Conservation (phyloP, 2,329 filamentous ascomycete species). For the Hymenoscyphus albidus region DNA sequence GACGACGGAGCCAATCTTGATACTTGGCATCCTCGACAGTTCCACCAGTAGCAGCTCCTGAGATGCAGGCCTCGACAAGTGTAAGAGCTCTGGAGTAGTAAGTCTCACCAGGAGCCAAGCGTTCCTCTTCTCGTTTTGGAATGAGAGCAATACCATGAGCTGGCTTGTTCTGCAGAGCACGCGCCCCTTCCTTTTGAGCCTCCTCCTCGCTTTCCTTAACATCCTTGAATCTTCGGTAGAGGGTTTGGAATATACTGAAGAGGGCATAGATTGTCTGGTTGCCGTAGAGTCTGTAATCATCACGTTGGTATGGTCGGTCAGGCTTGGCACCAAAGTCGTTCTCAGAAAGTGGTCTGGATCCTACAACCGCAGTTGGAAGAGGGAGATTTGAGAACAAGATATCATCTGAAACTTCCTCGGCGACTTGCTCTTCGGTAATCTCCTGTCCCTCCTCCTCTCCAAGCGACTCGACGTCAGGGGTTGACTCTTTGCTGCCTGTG, state of each 20-base stretch:
- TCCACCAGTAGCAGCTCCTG: conserved; percentile 43
- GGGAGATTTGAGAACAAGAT: conserved; percentile 62
- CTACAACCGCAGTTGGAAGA: conserved; percentile 49
- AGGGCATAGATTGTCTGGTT: conserved; percentile 93
- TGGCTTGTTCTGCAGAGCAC: conserved; percentile 71
- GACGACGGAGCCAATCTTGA: conserved; percentile 86
- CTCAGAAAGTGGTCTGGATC: conserved; percentile 51
- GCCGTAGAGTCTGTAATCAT: conserved; percentile 83
- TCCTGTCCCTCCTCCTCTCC: conserved; percentile 73
- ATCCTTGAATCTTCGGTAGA: conserved; percentile 78
- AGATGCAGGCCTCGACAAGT: conserved; percentile 80
- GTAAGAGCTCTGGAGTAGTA: conserved; percentile 84
- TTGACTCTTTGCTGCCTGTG: conserved; percentile 80
- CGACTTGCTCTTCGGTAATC: conserved; percentile 51
- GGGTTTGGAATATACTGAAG: conserved; percentile 86
- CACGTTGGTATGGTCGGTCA: conserved; percentile 77
- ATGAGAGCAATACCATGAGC: conserved; percentile 80
- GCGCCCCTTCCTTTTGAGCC: conserved; percentile 69
- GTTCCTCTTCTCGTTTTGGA: conserved; percentile 64
- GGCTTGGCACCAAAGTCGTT: conserved; percentile 63
- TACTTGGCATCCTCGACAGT: conserved; percentile 79
- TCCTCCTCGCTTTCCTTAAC: conserved; percentile 76
- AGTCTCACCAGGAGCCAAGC: conserved; percentile 53
- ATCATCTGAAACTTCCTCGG: conserved; percentile 61
- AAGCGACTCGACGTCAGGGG: conserved; percentile 74